Conservation (phyloP, 495 filamentous ascomycete species). For the Cladorrhinum samala region DNA sequence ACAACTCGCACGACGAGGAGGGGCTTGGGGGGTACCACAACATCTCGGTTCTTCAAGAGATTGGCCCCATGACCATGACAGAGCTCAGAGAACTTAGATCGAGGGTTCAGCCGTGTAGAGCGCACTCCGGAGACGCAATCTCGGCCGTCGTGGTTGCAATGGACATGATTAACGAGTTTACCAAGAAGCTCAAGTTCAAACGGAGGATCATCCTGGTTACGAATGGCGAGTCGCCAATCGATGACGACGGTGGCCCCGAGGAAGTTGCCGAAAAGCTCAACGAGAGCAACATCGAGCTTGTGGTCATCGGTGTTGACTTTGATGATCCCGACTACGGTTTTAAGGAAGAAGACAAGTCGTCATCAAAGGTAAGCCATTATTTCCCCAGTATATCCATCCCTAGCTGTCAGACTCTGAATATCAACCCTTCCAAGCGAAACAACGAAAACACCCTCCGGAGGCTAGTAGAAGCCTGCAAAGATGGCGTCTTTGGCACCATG, state of each 20-base stretch:
- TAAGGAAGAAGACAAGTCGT: conserved; percentile 85
- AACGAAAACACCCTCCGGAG: conserved; percentile 64
- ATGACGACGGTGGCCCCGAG: conserved; percentile 46
- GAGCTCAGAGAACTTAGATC: conserved; percentile 58
- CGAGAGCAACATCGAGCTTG: conserved; percentile 66
- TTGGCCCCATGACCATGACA: conserved; percentile 68
- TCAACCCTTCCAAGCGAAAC: conserved; percentile 11
- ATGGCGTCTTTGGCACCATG: conserved; percentile 73
- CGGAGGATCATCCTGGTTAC: conserved; percentile 80
- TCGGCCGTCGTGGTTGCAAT: conserved; percentile 82
- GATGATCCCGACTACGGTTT: conserved; percentile 87
- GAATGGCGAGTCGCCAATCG: conserved; percentile 63
- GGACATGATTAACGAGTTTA: conserved; percentile 73
- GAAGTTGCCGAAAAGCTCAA: conserved; percentile 67
- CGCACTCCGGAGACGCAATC: conserved; percentile 63
- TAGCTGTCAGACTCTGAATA: background rate
- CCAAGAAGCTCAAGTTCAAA: conserved; percentile 85
- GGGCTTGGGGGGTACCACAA: conserved; percentile 63
- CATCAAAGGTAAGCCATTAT: conserved; percentile 49
- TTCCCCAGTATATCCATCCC: background rate
- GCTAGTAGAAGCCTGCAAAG: conserved; percentile 54
- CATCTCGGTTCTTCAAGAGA: conserved; percentile 65
- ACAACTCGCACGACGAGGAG: conserved; percentile 53
- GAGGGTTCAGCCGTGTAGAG: conserved; percentile 57
- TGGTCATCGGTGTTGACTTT: conserved; percentile 84